A percentile compares a stretch with the other conserved stretches of the same genome.
Evolutionary conservation across 352 stramenopile genomes (phyloP).

Genomic region (Phytophthora meadii): DNA sequence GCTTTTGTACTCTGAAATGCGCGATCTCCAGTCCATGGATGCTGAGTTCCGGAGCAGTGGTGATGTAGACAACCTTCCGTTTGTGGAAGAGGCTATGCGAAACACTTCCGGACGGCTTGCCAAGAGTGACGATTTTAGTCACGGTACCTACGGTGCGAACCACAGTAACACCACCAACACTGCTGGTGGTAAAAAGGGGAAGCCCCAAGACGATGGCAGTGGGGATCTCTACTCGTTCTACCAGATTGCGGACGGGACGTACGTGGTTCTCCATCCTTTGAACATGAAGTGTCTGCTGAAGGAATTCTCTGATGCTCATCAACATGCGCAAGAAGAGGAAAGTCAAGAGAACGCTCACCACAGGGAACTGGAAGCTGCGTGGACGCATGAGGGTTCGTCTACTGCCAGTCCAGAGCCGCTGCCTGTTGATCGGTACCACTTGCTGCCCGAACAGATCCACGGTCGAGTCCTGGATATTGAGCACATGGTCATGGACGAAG

Average conservation of each 20-base stretch:
- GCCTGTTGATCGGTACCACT: constrained; percentile 49
- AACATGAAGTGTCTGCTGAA: constrained; percentile 91
- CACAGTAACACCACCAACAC: constrained; percentile 1
- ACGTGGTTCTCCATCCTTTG: constrained; percentile 89
- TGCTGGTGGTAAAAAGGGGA: constrained; percentile 11
- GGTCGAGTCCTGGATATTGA: constrained; percentile 86
- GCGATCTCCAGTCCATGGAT: constrained; percentile 72
- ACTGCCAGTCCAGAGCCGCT: constrained; percentile 20
- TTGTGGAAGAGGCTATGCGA: constrained; percentile 82
- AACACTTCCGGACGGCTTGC: constrained; percentile 70
- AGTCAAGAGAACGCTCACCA: constrained; percentile 16
- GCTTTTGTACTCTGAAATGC: constrained; percentile 69
- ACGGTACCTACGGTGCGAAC: constrained; percentile 17
- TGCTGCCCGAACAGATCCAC: constrained; percentile 58
- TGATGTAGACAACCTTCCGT: constrained; percentile 77
- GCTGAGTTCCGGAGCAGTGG: constrained; percentile 75
- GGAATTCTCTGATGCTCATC: constrained; percentile 62
- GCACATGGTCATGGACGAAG: constrained; percentile 88
- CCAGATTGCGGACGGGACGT: constrained; percentile 85
- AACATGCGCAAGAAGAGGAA: constrained; percentile 23
- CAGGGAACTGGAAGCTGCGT: constrained; percentile 38
- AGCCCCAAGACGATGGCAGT: constrained; percentile 15
- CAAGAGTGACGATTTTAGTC: constrained; percentile 25
- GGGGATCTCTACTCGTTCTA: constrained; percentile 85
- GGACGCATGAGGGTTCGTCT: constrained; percentile 34